Evolutionary conservation across 176 grass and related monocot species (phyloP).

Genomic region (Carex parvula): DNA sequence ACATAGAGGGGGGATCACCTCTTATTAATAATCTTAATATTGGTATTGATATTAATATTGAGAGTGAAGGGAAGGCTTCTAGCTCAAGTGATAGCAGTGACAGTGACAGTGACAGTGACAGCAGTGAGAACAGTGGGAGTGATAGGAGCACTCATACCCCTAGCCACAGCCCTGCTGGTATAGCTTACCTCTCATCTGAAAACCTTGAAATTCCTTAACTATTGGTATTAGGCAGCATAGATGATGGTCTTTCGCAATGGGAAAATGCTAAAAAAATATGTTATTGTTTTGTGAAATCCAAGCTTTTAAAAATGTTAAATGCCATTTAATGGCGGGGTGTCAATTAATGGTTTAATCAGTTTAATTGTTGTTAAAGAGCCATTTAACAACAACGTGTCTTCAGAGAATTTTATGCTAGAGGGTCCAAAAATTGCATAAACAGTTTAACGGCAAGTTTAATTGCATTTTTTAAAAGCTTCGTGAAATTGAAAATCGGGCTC

Average conservation of each 20-base stretch:
- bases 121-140: conserved; percentile 77
- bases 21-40: conserved; percentile 5
- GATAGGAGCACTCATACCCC: conserved; percentile 71
- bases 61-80: conserved; percentile 59
- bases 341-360: background rate
- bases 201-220: background rate
- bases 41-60: conserved; percentile 37
- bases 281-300: background rate
- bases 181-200: background rate
- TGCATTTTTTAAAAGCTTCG: background rate
- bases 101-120: conserved; percentile 82
- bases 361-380: background rate
- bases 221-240: background rate
- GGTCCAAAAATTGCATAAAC: background rate
- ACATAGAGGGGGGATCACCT: conserved; percentile 26
- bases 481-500: background rate
- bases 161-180: conserved; percentile 29
- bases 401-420: background rate
- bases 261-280: background rate
- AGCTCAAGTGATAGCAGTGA: conserved; percentile 85
- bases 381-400: background rate
- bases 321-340: background rate
- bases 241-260: background rate
- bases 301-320: background rate
- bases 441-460: background rate